Evolutionary conservation across 495 filamentous ascomycete species (phyloP).

Genomic region (Chaetomium fimeti): DNA sequence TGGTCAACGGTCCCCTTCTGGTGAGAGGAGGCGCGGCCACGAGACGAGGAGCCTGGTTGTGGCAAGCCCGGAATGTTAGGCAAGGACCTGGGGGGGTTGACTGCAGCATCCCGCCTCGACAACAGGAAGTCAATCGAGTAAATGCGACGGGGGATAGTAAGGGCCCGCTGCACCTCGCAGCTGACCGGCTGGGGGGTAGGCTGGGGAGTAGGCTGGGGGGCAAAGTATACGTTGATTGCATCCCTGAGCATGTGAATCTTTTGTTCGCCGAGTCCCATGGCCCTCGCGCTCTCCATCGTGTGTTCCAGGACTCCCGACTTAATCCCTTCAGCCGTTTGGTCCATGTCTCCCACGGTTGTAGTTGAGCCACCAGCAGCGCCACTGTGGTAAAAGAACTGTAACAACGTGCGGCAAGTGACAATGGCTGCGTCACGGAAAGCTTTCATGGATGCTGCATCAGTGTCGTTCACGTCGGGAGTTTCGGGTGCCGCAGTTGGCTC

Average conservation of each 20-base stretch:
- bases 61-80: slow-evolving; percentile 7
- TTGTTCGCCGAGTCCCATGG: background rate
- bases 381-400: background rate
- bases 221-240: background rate
- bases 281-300: background rate
- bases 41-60: background rate
- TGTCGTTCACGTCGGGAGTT: background rate
- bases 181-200: background rate
- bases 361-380: background rate
- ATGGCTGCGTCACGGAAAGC: background rate
- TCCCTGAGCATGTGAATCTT: background rate
- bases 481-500: too few relatives aligned
- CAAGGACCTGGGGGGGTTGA: slow-evolving; percentile 3
- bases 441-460: background rate
- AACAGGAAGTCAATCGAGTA: slow-evolving; percentile 14
- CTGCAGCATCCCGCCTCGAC: background rate
- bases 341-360: background rate
- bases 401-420: background rate
- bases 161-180: too few relatives aligned
- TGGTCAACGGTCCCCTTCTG: background rate
- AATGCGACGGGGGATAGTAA: background rate
- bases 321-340: slow-evolving; percentile 3
- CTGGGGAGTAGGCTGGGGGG: background rate
- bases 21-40: too few relatives aligned
- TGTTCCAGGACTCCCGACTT: background rate